Base-by-base conservation (phyloP, 768 basidiomycete genomes). In the Trametes cingulata region DNA sequence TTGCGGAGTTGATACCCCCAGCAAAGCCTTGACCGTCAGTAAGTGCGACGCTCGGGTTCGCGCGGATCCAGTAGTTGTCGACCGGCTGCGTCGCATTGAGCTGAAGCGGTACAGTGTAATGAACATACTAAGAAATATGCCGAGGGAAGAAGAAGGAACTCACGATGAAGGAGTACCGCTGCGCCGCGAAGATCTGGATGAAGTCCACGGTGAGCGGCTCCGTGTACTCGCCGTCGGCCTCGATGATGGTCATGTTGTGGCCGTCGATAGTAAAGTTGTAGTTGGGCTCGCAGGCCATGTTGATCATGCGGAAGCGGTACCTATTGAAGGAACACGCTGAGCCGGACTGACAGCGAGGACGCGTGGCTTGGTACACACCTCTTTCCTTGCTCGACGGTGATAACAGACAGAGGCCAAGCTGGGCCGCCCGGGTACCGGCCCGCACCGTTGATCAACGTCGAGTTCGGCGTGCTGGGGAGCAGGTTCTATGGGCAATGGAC, bases 381-480 rank as follows among this genome's bases (percentile, higher is more conserved):
- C 48, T 61, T 74, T 6, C 77, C 77, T 15, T 67, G 61, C 20
- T 70, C 66, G 50, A 81, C 80, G 29, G 68, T 71, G 53, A 79
- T 65, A 41, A 80, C 74, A 0, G 77, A 66, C 20, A 80, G 71
- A 9, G 73, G 70, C 0, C 70, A 53, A 35, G 70, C 72, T 12
- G 75, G 74, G 37, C 78, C 73, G 2, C 62, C 63, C 9, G 39
- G 41, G 59, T 72, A 79, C 25, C 81, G 77, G n/a, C 83, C 83
- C 12, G 74, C 69, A 1, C 82, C 82, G 53, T 83, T 83, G 61
- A 83, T 80, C 15, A 82, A 63, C 0, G 76, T 76, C 2, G 76
- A 56, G 57, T 74, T 72, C 2, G 77, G 60, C 3, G 59, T 64
- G 27, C 67, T 69, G 29, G 29, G 29, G 29, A 33, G 43, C 2